A percentile compares a stretch with the other conserved stretches of the same genome.
Conservation (phyloP, 768 basidiomycete species). For the Russula griseocarnosa region DNA sequence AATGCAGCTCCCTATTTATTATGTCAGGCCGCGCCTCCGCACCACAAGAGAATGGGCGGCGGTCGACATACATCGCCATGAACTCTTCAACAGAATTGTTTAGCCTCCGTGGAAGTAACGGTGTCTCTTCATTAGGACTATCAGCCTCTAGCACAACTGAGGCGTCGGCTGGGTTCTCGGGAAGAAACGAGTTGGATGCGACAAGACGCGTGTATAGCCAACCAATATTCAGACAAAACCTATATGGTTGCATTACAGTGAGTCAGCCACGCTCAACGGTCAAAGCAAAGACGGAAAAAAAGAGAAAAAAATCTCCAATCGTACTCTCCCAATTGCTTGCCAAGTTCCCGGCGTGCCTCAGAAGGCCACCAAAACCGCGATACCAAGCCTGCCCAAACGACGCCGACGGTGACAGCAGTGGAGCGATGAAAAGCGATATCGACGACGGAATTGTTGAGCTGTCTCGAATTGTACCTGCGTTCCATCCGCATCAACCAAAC, state of each 20-base stretch:
- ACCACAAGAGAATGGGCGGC: background rate
- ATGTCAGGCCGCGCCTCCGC: background rate
- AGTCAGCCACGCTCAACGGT: slow-evolving; percentile 11
- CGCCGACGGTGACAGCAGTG: slow-evolving; percentile 76
- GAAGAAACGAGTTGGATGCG: slow-evolving; percentile 74
- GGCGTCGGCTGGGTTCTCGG: slow-evolving; percentile 39
- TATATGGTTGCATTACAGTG: slow-evolving; percentile 33
- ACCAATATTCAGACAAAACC: slow-evolving; percentile 89
- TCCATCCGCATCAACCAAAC: background rate
- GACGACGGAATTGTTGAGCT: slow-evolving; percentile 56
- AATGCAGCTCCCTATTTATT: slow-evolving; percentile 80
- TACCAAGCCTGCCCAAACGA: slow-evolving; percentile 84
- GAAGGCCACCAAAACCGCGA: slow-evolving; percentile 95
- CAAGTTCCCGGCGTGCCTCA: slow-evolving; percentile 85
- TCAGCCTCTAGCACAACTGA: slow-evolving; percentile 28
- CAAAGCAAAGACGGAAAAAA: background rate
- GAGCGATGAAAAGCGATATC: slow-evolving; percentile 75
- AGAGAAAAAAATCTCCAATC: slow-evolving; percentile 30
- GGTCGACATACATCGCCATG: slow-evolving; percentile 78
- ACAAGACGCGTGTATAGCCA: slow-evolving; percentile 94
- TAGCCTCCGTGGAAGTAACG: slow-evolving; percentile 40
- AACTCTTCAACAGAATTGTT: slow-evolving; percentile 74
- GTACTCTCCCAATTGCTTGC: slow-evolving; percentile 82
- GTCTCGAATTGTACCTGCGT: slow-evolving; percentile 73
- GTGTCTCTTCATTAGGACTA: slow-evolving; percentile 30